Evolutionary conservation across 1,139 yeast genomes (phyloP), one percentile per base, ranked within the genome.

Genomic region (Diutina siamensis): DNA sequence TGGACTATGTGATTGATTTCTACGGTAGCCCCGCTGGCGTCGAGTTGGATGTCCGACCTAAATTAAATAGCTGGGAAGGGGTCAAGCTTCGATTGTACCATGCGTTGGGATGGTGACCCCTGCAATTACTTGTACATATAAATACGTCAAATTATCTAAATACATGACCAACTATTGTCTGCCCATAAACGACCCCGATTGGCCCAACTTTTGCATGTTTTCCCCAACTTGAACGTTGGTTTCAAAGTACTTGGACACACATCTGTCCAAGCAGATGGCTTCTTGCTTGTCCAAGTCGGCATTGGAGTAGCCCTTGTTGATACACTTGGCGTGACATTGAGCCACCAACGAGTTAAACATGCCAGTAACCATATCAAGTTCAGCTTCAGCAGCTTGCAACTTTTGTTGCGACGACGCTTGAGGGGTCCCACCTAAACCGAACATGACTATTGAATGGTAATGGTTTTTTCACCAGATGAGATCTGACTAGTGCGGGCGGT

Each of bases 171-270:
- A 7, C 10, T 25, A 64, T 56, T 63, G 63, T 67, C 75, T 69
- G 48, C 76, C 76, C 72, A 71, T 68, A 57, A 71, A 69, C 54
- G 65, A 72, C 51, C 75, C 74, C 42, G 69, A 63, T 58, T 71
- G 83, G 46, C 89, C 89, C 64, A 82, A 65, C 59, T 77, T 74
- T 67, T 82, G 88, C 88, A 82, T 81, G 63, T 79, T 75, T 59
- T 89, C 97, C 55, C 97, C 97, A 53, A 94, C 96, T 69, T 88
- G 85, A 53, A 87, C 94, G 64, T 92, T 92, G 54, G 95, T 88
- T 58, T 88, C 97, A 57, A 94, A 94, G 68, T 92, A 92, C 67
- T 92, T 92, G 57, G 95, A 79, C 51, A 92, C 98, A 71, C 99
- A 92, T 73, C 98, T 82, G 69, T 92, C 99, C 55, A 94, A 75